Conservation (phyloP, 257 asterid species). For the Linderniella brevidens region DNA sequence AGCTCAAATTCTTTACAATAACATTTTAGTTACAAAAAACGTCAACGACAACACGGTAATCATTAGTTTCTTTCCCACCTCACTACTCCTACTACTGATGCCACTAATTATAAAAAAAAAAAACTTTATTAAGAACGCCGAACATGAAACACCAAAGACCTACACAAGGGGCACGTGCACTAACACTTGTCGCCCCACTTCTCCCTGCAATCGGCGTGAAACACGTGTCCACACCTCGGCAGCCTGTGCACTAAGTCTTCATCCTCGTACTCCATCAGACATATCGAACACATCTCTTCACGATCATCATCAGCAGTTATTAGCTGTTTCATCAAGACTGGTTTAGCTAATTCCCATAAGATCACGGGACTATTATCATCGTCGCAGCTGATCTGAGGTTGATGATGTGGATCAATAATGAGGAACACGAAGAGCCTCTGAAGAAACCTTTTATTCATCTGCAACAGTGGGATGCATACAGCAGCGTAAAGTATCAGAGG, state of each 20-base stretch:
- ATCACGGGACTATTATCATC: slow-evolving; percentile 2
- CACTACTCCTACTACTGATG: no score
- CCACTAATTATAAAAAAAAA: no score
- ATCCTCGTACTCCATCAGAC: slow-evolving; percentile 32
- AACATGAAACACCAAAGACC: slow-evolving; percentile 22
- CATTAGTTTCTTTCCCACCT: no score
- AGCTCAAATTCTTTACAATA: no score
- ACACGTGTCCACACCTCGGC: slow-evolving; percentile 42
- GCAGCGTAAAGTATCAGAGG: no score
- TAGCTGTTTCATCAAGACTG: slow-evolving; percentile 3
- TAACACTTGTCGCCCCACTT: slow-evolving; percentile 39
- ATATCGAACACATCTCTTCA: slow-evolving; percentile 35
- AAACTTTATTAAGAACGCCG: slow-evolving; percentile 9
- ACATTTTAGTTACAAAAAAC: no score
- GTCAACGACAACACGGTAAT: no score
- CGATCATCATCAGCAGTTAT: neutral
- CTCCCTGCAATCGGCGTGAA: slow-evolving; percentile 40
- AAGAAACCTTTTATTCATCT: no score
- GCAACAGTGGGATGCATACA: no score
- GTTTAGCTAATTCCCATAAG: slow-evolving; percentile 19
- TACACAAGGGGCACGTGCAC: slow-evolving; percentile 59
- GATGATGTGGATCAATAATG: slow-evolving; percentile 20
- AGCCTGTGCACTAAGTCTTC: slow-evolving; percentile 32
- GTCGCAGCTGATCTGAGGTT: neutral
- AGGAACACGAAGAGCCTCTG: slow-evolving; percentile 13